Conservation (phyloP, 129 eudicot species). For the Artemisia tridentata region DNA sequence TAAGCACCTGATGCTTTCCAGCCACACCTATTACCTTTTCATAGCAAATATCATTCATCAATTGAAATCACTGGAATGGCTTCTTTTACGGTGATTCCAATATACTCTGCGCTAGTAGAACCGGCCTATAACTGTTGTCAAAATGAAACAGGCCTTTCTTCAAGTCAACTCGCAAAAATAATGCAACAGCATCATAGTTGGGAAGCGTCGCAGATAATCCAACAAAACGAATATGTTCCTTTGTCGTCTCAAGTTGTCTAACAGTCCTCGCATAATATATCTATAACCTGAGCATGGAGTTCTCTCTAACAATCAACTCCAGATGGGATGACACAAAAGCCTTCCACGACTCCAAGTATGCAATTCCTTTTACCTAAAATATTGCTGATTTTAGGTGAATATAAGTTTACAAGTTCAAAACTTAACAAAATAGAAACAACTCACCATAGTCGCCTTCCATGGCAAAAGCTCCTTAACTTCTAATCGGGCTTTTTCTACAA, state of each 20-base stretch:
- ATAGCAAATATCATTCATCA: slow-evolving; percentile 90
- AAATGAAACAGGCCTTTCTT: slow-evolving; percentile 77
- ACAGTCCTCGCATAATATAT: slow-evolving; percentile 95
- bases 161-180: slow-evolving; percentile 69
- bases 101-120: slow-evolving; percentile 84
- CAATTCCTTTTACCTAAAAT: slow-evolving; percentile 60
- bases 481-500: slow-evolving; percentile 54
- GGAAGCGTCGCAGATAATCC: slow-evolving; percentile 93
- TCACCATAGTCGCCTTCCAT: slow-evolving; percentile 75
- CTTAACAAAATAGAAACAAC: slow-evolving; percentile 11
- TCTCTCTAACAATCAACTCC: slow-evolving; percentile 56
- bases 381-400: not conserved
- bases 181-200: slow-evolving; percentile 77
- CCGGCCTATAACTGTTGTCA: slow-evolving; percentile 93
- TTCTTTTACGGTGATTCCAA: slow-evolving; percentile 87
- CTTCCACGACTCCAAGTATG: slow-evolving; percentile 72
- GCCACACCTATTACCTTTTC: slow-evolving; percentile 72
- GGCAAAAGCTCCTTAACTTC: slow-evolving; percentile 62
- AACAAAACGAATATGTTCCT: slow-evolving; percentile 87
- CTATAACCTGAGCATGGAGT: slow-evolving; percentile 65
- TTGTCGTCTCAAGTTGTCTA: slow-evolving; percentile 85
- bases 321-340: slow-evolving; percentile 53
- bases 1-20: slow-evolving; percentile 87
- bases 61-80: slow-evolving; percentile 84
- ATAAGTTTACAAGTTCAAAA: not conserved